These are phyloP conservation scores for Clarkia xantiana DNA, from an alignment of 345 rosid species.

Conservation along the genomic window DNA sequence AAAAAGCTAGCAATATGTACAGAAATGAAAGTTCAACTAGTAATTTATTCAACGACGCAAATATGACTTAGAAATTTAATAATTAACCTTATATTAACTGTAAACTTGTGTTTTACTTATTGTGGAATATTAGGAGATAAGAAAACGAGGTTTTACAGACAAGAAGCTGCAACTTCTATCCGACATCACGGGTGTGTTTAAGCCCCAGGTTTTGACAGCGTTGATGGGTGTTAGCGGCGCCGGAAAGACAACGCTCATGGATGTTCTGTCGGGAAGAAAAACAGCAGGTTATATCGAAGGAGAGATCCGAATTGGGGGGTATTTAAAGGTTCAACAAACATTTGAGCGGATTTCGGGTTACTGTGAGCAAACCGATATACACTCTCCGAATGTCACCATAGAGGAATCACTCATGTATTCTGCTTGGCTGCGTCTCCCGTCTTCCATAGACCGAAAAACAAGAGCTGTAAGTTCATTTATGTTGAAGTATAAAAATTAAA, in stretches of 20 bases:
- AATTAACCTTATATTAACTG: too few species aligned
- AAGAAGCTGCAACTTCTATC: constrained; percentile 52
- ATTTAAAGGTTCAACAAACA: constrained; percentile 54
- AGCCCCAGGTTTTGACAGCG: constrained; percentile 72
- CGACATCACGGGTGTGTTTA: constrained; percentile 45
- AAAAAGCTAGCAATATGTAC: too few species aligned
- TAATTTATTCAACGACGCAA: too few species aligned
- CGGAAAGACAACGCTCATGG: constrained; percentile 75
- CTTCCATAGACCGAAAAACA: constrained; percentile 32
- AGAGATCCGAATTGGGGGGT: constrained; percentile 54
- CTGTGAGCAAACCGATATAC: constrained; percentile 75
- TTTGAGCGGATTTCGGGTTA: constrained; percentile 77
- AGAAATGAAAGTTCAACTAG: too few species aligned
- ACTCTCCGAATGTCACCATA: constrained; percentile 55
- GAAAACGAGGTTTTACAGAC: constrained; percentile 25
- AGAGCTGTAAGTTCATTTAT: constrained; percentile 30
- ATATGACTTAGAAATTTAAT: too few species aligned
- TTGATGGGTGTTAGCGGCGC: constrained; percentile 91
- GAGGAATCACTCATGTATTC: constrained; percentile 63
- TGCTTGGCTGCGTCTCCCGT: constrained; percentile 63
- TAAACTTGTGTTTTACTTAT: not conserved
- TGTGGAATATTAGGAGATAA: constrained; percentile 52
- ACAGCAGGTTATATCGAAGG: constrained; percentile 62
- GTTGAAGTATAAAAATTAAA: too few species aligned
- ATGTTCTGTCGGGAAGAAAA: constrained; percentile 80